phyloP scores from a whole-genome alignment of 2,329 filamentous ascomycete genomes.

The Aspergillus awamori region DNA sequence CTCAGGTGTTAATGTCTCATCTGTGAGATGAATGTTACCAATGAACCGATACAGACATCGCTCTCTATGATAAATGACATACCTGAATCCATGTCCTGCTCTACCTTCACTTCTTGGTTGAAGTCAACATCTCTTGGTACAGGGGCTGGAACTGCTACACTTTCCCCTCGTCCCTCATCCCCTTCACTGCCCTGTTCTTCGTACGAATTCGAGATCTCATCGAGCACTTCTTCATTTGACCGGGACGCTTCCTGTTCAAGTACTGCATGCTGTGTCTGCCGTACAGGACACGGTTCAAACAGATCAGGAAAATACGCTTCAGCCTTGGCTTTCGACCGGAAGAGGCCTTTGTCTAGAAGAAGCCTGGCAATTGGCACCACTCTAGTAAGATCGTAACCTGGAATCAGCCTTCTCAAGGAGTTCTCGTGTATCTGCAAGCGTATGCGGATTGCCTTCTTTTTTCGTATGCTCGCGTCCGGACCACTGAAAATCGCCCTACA shows the following conservation, averaged over 20 bases:
- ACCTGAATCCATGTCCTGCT: background rate
- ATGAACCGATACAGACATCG: too few relatives aligned
- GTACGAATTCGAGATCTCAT: background rate
- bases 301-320: background rate
- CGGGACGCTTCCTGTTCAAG: background rate
- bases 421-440: background rate
- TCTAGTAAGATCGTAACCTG: too few relatives aligned
- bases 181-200: background rate
- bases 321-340: too few relatives aligned
- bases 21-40: background rate
- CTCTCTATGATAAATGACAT: too few relatives aligned
- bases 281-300: background rate
- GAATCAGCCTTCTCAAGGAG: background rate
- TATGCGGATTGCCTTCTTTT: background rate
- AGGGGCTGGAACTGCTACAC: background rate
- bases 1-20: background rate
- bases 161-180: background rate
- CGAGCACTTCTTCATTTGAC: background rate
- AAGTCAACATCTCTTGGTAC: too few relatives aligned
- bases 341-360: too few relatives aligned
- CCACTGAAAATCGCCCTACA: conserved; percentile 10
- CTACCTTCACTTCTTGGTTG: too few relatives aligned
- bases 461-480: background rate
- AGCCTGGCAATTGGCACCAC: too few relatives aligned
- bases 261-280: background rate